Base-by-base conservation (phyloP, 805 yeast genomes). In the Hanseniaspora lachancei region DNA sequence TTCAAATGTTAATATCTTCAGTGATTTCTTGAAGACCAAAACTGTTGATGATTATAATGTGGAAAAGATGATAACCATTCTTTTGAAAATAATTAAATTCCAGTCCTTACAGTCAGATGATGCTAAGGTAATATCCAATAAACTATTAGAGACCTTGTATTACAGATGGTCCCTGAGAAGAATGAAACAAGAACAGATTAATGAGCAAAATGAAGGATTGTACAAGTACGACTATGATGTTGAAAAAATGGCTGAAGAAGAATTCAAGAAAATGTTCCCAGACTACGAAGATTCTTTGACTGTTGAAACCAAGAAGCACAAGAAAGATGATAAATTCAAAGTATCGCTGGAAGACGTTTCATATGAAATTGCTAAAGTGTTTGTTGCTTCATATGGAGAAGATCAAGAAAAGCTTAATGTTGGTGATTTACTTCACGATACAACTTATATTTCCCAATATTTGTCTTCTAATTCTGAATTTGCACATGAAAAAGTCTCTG, bases 111-210 rank as follows among this genome's bases (percentile, higher is more conserved):
- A 42, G 5, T 24, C 49, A 18, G 64, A 52, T 47, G 57, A 57
- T 0, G 43, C 68, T 40, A 58, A 65, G 2, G 61, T 64, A 0
- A 63, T 72, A 8, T 64, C 77, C 5, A 71, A 73, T 35, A 75
- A 75, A 52, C 66, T 80, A 0, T 72, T 87, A 58, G 79, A 81
- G 61, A 67, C 80, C 0, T 63, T 88, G 21, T 86, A 86, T 68
- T 82, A 82, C 62, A 74, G 91, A 62, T 91, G 96, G 97, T 77
- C 91, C 0, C 68, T 85, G 55, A 77, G 93, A 60, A 72, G 83
- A 57, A 69, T 84, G 66, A 80, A 81, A 59, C 72, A 75, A 49
- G 87, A 85, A 60, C 82, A 86, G 61, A 77, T 77, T 42, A 80
- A 74, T 18, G 77, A 79, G 2, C 77, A 77, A 53, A 77, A 79